These are phyloP conservation scores for Debaryomycetaceae sp. DNA, from an alignment of 1,139 yeast genomes.

Conservation along the genomic window DNA sequence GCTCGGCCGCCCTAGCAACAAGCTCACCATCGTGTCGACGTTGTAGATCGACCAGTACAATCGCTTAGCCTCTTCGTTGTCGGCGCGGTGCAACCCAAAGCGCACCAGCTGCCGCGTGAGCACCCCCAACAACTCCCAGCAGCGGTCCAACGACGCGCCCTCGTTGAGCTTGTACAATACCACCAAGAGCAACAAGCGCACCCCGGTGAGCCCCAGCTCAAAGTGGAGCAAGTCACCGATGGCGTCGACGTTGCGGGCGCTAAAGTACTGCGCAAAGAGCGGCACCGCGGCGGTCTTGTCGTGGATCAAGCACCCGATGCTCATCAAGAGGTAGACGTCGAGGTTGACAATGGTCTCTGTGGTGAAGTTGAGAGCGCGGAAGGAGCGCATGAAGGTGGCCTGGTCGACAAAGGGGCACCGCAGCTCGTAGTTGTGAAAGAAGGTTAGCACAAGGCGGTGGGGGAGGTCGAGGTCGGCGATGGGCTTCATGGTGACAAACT, in stretches of 20 bases:
- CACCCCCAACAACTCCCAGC: conserved; percentile 36
- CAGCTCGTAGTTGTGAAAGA: conserved; percentile 34
- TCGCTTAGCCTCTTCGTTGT: conserved; percentile 15
- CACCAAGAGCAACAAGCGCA: conserved; percentile 26
- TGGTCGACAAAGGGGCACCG: conserved; percentile 35
- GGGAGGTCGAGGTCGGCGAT: conserved; percentile 28
- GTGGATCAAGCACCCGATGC: conserved; percentile 36
- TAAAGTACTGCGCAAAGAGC: conserved; percentile 26
- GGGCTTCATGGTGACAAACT: conserved; percentile 33
- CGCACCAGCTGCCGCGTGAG: conserved; percentile 26
- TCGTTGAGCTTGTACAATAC: conserved; percentile 27
- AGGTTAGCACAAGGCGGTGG: conserved; percentile 25
- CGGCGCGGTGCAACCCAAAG: conserved; percentile 17
- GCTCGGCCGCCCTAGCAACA: conserved; percentile 30
- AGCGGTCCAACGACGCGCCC: conserved; percentile 14
- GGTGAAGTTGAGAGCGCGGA: conserved; percentile 26
- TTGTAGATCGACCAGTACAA: conserved; percentile 39
- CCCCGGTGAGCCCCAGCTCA: conserved; percentile 19
- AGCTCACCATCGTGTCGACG: conserved; percentile 36
- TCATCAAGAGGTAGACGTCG: conserved; percentile 34
- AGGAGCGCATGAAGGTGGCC: conserved; percentile 16
- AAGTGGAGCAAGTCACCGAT: conserved; percentile 30
- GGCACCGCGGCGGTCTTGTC: conserved; percentile 24
- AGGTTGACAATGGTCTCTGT: conserved; percentile 35
- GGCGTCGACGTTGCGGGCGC: conserved; percentile 27